Evolutionary conservation across 208 protist genomes (phyloP), one percentile per base, ranked within the genome.

Genomic region (Leishmania amazonensis): DNA sequence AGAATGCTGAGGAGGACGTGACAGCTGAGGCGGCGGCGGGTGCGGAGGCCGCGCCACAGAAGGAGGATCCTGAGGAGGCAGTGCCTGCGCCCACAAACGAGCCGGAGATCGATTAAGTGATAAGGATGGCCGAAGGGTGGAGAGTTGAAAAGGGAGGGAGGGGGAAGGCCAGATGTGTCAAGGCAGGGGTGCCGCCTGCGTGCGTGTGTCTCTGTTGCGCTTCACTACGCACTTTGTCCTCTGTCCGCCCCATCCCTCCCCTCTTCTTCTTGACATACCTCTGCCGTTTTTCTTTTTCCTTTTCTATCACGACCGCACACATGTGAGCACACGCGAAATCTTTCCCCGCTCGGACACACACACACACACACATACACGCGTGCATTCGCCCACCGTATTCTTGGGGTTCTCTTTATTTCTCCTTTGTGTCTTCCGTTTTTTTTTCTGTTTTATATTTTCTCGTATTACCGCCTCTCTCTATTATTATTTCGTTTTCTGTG

Each of bases 71-170:
- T n/a, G 73, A 54, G n/a, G 83, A 90, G 72, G 84, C 84, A 67
- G 71, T 65, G 35, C 76, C 77, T 54, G 83, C 91, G 75, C 42
- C 78, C 38, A 68, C 78, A 8, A 78, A 71, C 21, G 79, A 45
- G 15, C 73, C 78, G 67, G 83, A 86, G 1, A 83, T 94, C 17
- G 88, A 94, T 76, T 92, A 90, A 76, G 65, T 31, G 24, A 71
- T 42, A 42, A 45, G 1, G n/a, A 60, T 38, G 62, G 11, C 31
- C 2, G 31, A 40, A 58, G n/a, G 3, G 47, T 3, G 28, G 15
- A 1, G 13, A 8, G 7, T 28, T 19, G n/a, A 35, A 35, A 62
- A 47, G 35, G 40, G 51, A n/a, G 28, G 45, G 45, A 49, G 45
- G 45, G 45, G 19, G 72, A 47, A 42, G 28, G 24, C 8, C 17